A percentile compares a stretch with the other conserved stretches of the same genome.
These are phyloP conservation scores for Auricularia sp. DNA, from an alignment of 768 basidiomycete genomes.

Conservation along the genomic window DNA sequence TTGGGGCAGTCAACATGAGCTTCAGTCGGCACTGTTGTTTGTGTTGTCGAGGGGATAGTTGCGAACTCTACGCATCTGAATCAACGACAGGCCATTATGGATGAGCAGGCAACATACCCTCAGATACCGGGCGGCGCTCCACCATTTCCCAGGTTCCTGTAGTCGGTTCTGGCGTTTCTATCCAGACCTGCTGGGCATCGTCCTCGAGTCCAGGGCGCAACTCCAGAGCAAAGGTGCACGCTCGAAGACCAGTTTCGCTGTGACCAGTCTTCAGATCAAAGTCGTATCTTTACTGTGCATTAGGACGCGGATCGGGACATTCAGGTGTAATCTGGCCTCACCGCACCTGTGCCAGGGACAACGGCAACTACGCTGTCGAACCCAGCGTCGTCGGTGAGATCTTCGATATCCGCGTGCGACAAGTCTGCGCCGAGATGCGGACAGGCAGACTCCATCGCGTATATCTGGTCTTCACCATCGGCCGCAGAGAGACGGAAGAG, in stretches of 20 bases:
- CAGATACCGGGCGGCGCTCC: slow-evolving; percentile 61
- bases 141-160: slow-evolving; percentile 49
- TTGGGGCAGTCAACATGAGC: not conserved
- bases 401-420: slow-evolving; percentile 71
- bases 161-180: slow-evolving; percentile 47
- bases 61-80: slow-evolving; percentile 42
- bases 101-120: slow-evolving; percentile 32
- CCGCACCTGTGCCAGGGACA: slow-evolving; percentile 68
- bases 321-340: slow-evolving; percentile 11
- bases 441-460: slow-evolving; percentile 73
- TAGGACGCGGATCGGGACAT: not conserved
- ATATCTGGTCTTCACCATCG: slow-evolving; percentile 34
- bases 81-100: not conserved
- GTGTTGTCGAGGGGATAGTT: too few relatives aligned
- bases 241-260: slow-evolving; percentile 57
- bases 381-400: slow-evolving; percentile 31
- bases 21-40: too few relatives aligned
- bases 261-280: slow-evolving; percentile 62
- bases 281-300: slow-evolving; percentile 42
- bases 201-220: slow-evolving; percentile 29
- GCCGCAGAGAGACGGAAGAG: slow-evolving; percentile 48
- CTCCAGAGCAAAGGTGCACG: slow-evolving; percentile 58
- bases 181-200: slow-evolving; percentile 41
- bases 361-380: slow-evolving; percentile 45
- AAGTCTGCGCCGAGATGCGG: slow-evolving; percentile 76